Evolutionary conservation across 1,284 basidiomycete species (phyloP).

Genomic region (Fistulina hepatica): DNA sequence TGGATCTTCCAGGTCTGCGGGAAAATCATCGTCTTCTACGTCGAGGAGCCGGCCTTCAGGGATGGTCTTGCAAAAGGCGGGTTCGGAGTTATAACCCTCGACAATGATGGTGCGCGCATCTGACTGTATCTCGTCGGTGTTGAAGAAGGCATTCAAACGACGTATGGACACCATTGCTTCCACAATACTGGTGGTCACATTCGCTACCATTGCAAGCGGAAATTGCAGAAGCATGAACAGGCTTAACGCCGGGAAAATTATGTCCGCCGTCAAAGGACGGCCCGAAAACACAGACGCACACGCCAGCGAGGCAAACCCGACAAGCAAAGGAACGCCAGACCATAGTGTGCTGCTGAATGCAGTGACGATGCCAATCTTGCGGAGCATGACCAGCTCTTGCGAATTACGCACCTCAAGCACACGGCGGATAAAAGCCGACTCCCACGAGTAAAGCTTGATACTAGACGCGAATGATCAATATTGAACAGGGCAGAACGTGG

Average conservation of each 20-base stretch:
- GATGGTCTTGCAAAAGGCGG: too few species aligned
- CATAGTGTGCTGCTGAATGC: conserved; percentile 47
- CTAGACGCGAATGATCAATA: conserved; percentile 22
- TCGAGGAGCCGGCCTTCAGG: too few species aligned
- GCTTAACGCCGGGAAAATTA: conserved; percentile 92
- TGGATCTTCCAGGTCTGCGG: too few species aligned
- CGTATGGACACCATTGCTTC: conserved; percentile 81
- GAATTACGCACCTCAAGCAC: conserved; percentile 76
- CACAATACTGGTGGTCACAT: conserved; percentile 68
- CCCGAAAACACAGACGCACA: conserved; percentile 54
- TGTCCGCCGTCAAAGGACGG: conserved; percentile 74
- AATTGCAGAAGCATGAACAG: conserved; percentile 87
- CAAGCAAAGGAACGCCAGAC: conserved; percentile 45
- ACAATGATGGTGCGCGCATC: conserved; percentile 55
- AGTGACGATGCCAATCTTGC: conserved; percentile 65
- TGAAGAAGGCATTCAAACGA: conserved; percentile 72
- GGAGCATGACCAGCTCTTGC: conserved; percentile 73
- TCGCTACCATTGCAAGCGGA: conserved; percentile 74
- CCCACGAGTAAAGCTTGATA: conserved; percentile 81
- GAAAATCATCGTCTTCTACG: too few species aligned
- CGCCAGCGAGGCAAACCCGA: conserved; percentile 84
- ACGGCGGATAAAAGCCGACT: conserved; percentile 72
- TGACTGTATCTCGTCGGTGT: conserved; percentile 69
- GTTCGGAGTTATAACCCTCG: too few species aligned
- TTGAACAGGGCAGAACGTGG: background rate